Evolutionary conservation across 1,284 basidiomycete genomes (phyloP), one percentile per base, ranked within the genome.

Genomic region (Trichosporon faecale): DNA sequence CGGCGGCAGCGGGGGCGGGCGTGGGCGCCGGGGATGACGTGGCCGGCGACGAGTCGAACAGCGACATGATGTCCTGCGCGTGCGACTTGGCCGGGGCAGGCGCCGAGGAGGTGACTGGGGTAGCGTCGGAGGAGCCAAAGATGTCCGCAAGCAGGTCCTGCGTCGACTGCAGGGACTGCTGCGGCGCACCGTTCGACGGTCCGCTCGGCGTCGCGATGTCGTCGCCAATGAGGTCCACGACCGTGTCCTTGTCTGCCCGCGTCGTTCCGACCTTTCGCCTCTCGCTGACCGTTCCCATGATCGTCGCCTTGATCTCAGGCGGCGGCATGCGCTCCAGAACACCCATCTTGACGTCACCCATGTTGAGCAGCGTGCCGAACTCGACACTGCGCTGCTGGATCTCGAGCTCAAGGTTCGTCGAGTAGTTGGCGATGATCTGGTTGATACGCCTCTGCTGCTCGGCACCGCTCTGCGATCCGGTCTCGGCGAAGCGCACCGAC

Each of bases 271-370:
- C 95, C 46, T 92, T 91, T 78, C 94, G 94, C 78, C 94, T 92
- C 84, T 98, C 95, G 83, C 78, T 94, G 68, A 95, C 94, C 70
- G 91, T 88, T 66, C 93, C 95, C 87, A 95, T 91, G 3, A 98
- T 92, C 3, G 95, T 96, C 25, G 92, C 91, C 83, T 94, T 95
- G 77, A 99, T 85, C 82, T 99, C 96, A 2, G 97, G 97, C 5
- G 94, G 92, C 7, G 97, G 97, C 97, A 99, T 99, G 68, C 94
- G 89, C 85, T 99, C 97, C 70, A 99, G 84, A 0, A 99, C 95
- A 61, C 95, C 97, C n/a, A 89, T 88, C 69, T 90, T 88, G 37
- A 95, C 86, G 55, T 94, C 91, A 23, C 88, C 89, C 74, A 82
- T 83, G 40, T 85, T 87, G 78, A 95, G 91, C 73, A 99, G 82